phyloP scores from a whole-genome alignment of 192 early-diverging fungal genomes.

The Podila horticola region DNA sequence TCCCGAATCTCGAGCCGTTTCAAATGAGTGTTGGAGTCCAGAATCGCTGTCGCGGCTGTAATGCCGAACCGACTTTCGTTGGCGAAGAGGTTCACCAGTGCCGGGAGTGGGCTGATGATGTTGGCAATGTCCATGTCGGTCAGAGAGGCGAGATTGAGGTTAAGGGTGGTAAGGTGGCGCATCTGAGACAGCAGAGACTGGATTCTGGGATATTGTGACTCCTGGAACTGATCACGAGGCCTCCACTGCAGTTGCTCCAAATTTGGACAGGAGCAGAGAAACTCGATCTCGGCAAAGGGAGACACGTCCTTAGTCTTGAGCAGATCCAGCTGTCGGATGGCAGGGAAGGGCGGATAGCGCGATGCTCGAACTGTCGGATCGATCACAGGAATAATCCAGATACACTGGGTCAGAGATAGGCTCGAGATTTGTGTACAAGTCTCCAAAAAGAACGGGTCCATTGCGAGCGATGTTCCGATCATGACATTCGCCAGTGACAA shows the following conservation, averaged over 20 bases:
- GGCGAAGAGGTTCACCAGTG: conserved; percentile 13
- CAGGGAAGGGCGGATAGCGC: not conserved
- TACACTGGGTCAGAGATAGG: not conserved
- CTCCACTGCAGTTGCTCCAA: conserved; percentile 8
- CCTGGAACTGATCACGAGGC: not conserved
- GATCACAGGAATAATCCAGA: not conserved
- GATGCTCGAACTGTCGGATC: not conserved
- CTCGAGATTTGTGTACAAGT: conserved; percentile 1
- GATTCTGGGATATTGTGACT: not conserved
- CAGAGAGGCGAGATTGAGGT: not conserved
- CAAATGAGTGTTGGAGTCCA: not conserved
- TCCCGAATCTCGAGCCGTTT: conserved; percentile 11
- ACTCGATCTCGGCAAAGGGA: conserved; percentile 11
- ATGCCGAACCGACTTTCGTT: not conserved
- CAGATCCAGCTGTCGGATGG: conserved; percentile 2
- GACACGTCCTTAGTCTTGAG: conserved; percentile 15
- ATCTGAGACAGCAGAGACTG: not conserved
- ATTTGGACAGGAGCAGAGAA: conserved; percentile 3
- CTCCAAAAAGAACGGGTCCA: not conserved
- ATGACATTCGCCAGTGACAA: conserved; percentile 5
- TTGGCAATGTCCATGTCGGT: conserved; percentile 10
- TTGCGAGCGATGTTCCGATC: too few species aligned
- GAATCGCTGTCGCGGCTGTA: not conserved
- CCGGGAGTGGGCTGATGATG: conserved; percentile 8
- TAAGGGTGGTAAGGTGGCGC: not conserved